phyloP scores from a whole-genome alignment of 805 yeast species.

The Saccharomycopsis fodiens region DNA sequence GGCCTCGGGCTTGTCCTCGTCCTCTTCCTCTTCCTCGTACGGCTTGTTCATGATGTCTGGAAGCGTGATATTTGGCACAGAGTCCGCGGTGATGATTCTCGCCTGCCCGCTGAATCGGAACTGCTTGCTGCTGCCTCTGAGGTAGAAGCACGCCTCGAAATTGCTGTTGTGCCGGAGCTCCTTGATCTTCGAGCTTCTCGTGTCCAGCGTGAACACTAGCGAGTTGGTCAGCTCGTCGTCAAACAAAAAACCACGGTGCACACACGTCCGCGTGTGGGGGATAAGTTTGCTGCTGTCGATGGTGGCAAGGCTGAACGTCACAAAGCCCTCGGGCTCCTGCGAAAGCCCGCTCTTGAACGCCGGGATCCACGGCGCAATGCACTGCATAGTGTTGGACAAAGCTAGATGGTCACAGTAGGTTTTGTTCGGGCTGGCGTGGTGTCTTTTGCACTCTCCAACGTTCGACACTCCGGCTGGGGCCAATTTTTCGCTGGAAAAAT shows the following conservation, averaged over 20 bases:
- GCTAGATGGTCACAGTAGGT: too few species aligned
- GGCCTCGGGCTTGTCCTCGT: conserved; percentile 2
- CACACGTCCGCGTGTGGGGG: conserved; percentile 65
- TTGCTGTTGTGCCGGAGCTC: conserved; percentile 45
- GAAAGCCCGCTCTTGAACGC: conserved; percentile 46
- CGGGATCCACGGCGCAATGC: conserved; percentile 76
- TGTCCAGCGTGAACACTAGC: conserved; percentile 63
- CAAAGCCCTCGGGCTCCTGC: conserved; percentile 43
- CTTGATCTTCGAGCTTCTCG: conserved; percentile 53
- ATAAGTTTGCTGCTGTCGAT: conserved; percentile 35
- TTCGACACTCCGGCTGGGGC: too few species aligned
- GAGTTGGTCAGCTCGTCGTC: conserved; percentile 60
- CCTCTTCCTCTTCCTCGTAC: conserved; percentile 17
- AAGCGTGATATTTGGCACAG: conserved; percentile 20
- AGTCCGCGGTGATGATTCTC: conserved; percentile 33
- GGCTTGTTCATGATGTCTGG: conserved; percentile 27
- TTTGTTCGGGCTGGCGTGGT: too few species aligned
- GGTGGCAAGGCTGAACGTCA: conserved; percentile 62
- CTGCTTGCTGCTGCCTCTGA: conserved; percentile 54
- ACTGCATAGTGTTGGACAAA: conserved; percentile 26
- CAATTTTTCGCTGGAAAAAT: too few species aligned
- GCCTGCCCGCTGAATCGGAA: conserved; percentile 67
- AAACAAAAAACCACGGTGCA: conserved; percentile 69
- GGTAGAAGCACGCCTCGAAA: conserved; percentile 74
- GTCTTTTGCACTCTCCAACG: too few species aligned